These are phyloP conservation scores for Claviceps pazoutovae DNA, from an alignment of 2,329 filamentous ascomycete species.

Conservation along the genomic window DNA sequence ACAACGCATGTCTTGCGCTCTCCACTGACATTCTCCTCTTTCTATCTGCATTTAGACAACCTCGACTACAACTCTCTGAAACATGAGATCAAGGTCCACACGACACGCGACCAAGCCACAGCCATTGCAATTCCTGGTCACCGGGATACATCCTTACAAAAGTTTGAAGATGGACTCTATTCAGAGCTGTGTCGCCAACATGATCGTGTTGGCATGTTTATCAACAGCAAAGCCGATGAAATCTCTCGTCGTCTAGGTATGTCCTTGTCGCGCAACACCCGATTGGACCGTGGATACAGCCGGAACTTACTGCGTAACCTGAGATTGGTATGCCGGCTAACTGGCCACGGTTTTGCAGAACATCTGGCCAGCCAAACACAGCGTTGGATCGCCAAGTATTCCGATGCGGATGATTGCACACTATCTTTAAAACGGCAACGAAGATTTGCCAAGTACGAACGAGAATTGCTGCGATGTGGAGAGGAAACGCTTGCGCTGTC, in stretches of 20 bases:
- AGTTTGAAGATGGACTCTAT: constrained; percentile 61
- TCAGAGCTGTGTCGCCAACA: constrained; percentile 59
- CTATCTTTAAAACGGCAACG: constrained; percentile 33
- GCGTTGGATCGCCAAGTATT: constrained; percentile 31
- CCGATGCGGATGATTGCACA: constrained; percentile 18
- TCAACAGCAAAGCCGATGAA: constrained; percentile 67
- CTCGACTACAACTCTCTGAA: constrained; percentile 84
- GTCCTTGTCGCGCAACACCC: constrained; percentile 11
- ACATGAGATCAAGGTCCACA: constrained; percentile 69
- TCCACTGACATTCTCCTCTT: neutral
- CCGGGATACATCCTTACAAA: constrained; percentile 39
- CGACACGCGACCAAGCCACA: constrained; percentile 52
- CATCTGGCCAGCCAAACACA: constrained; percentile 35
- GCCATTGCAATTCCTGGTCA: constrained; percentile 65
- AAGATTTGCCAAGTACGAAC: constrained; percentile 39
- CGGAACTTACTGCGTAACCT: neutral
- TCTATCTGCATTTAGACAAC: constrained; percentile 44
- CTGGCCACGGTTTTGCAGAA: constrained; percentile 20
- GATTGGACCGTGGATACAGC: neutral
- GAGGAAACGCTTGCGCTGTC: constrained; percentile 58
- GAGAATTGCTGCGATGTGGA: constrained; percentile 42
- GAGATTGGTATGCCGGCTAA: neutral
- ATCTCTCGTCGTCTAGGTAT: constrained; percentile 55
- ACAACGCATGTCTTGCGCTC: neutral
- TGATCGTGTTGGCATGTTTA: constrained; percentile 63